Base-by-base conservation (phyloP, 1,139 yeast species). In the Scheffersomyces quercinus region DNA sequence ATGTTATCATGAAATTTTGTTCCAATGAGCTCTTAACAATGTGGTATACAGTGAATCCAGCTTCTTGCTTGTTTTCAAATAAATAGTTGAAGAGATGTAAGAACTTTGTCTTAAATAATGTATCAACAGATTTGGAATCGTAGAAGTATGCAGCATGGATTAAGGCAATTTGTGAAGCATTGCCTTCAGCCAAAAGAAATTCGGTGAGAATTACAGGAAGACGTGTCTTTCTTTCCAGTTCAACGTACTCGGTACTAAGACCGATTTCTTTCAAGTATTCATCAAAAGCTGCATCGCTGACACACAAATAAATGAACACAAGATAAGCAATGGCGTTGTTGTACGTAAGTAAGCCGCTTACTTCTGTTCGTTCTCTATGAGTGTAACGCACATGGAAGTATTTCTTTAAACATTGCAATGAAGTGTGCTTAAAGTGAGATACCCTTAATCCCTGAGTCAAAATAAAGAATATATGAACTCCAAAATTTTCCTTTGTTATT, bases 371-470 rank as follows among this genome's bases (percentile, higher is more conserved):
- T 5, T 32, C 42, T 3, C 28, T 32, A 13, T 31, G 62, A 38
- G 72, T 70, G 35, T 75, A 76, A 49, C 84, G 67, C 13, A 75
- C 62, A 38, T 68, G 70, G 56, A 85, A 75, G 26, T 83, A 64
- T 1, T 67, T 59, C 47, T 73, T 77, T 54, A 88, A 59, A 20
- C 82, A 73, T 2, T 67, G 67, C 38, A 83, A 59, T 0, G 93
- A 79, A 2, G 73, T 66, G n/a, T 77, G 78, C 46, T 81, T 78
- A 24, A 86, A 75, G 43, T 79, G 81, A 3, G 91, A 81, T 10
- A 81, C 66, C 39, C 81, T 79, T 44, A 88, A 65, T 0, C 96
- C 96, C 55, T 79, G 82, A 2, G 81, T 67, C 28, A 83, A 65
- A 11, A 79, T 60, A 39, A 75, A 72, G 38, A 82, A 66, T 16